These are phyloP conservation scores for Podila epicladia DNA, from an alignment of 192 early-diverging fungal genomes.

Conservation along the genomic window DNA sequence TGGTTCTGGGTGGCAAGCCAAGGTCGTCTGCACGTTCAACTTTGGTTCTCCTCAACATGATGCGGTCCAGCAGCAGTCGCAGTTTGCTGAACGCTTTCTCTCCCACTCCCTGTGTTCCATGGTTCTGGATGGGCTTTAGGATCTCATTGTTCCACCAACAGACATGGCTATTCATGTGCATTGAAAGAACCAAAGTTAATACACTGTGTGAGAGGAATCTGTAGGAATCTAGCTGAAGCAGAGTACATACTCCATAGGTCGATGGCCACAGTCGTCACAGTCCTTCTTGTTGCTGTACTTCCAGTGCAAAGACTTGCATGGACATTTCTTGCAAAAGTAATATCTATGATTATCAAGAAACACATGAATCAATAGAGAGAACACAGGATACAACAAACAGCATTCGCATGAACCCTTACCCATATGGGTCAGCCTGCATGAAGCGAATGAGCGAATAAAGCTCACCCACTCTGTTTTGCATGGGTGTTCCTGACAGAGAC, in stretches of 20 bases:
- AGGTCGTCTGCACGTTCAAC: constrained; percentile 88
- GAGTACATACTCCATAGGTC: constrained; percentile 62
- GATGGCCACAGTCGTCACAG: constrained; percentile 69
- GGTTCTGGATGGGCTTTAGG: constrained; percentile 87
- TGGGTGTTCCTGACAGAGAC: constrained; percentile 90
- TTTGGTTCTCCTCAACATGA: constrained; percentile 94
- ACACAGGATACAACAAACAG: neutral
- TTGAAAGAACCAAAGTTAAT: neutral
- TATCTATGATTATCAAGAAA: constrained; percentile 61
- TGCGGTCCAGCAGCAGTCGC: constrained; percentile 74
- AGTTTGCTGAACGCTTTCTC: constrained; percentile 78
- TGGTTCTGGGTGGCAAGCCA: constrained; percentile 85
- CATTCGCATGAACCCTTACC: constrained; percentile 14
- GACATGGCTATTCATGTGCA: constrained; percentile 55
- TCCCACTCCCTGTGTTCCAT: constrained; percentile 72
- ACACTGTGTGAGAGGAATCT: neutral
- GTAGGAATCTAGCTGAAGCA: no score
- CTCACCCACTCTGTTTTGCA: constrained; percentile 96
- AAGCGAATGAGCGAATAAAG: constrained; percentile 92
- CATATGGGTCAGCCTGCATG: constrained; percentile 67
- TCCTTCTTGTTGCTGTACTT: constrained; percentile 60
- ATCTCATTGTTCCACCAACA: constrained; percentile 95
- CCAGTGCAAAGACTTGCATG: constrained; percentile 75
- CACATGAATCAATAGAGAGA: neutral
- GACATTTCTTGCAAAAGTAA: constrained; percentile 87